phyloP scores from a whole-genome alignment of 2,329 filamentous ascomycete species.

The Xylaria hypoxylon region DNA sequence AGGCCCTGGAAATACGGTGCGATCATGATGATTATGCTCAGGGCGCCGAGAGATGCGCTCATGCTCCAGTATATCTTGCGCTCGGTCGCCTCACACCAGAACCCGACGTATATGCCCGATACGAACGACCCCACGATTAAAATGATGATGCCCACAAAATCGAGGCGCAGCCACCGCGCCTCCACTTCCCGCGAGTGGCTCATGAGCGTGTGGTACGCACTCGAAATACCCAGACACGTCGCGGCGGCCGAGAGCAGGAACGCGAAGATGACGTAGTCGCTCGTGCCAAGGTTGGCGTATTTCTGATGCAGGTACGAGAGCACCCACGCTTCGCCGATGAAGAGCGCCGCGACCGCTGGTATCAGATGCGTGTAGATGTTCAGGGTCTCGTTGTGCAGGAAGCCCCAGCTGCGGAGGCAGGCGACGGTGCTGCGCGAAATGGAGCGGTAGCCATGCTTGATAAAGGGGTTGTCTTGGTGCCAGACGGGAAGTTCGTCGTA shows the following conservation, averaged over 20 bases:
- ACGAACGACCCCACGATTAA: constrained; percentile 76
- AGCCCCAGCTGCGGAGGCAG: constrained; percentile 67
- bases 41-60: constrained; percentile 54
- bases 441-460: constrained; percentile 72
- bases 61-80: constrained; percentile 73
- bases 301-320: constrained; percentile 48
- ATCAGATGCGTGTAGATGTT: constrained; percentile 78
- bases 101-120: constrained; percentile 73
- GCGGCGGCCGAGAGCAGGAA: constrained; percentile 67
- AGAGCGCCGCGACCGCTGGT: constrained; percentile 58
- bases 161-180: constrained; percentile 72
- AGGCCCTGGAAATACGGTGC: constrained; percentile 52
- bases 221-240: constrained; percentile 64
- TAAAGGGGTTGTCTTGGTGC: constrained; percentile 72
- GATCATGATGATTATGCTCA: constrained; percentile 53
- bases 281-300: constrained; percentile 58
- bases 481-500: constrained; percentile 47
- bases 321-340: constrained; percentile 55
- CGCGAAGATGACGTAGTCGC: constrained; percentile 65
- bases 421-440: constrained; percentile 67
- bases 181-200: constrained; percentile 73
- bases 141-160: constrained; percentile 76
- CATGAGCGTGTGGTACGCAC: constrained; percentile 73
- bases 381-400: constrained; percentile 66
- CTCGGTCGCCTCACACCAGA: constrained; percentile 64